Evolutionary conservation across 2,329 filamentous ascomycete genomes (phyloP).

Genomic region (Monosporascus sp.): DNA sequence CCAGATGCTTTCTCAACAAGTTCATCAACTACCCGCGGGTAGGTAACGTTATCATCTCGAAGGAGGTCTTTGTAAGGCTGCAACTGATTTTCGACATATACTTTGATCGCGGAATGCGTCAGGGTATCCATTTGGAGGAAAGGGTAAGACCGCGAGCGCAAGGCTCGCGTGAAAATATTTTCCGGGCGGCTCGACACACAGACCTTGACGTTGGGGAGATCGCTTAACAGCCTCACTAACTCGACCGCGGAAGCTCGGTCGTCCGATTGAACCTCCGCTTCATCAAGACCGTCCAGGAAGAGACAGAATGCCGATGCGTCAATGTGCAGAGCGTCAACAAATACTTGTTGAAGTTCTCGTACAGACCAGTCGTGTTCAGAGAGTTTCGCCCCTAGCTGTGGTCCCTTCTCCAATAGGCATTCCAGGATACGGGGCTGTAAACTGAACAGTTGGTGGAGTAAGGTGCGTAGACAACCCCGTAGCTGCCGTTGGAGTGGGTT

Average conservation of each 20-base stretch:
- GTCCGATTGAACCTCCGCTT: slow-evolving; percentile 2
- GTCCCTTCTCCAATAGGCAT: neutral
- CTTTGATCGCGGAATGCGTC: neutral
- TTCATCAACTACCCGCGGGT: neutral
- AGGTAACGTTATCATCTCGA: neutral
- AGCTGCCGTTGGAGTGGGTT: slow-evolving; percentile 5
- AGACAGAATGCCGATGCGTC: slow-evolving; percentile 2
- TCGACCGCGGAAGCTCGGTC: neutral
- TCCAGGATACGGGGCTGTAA: neutral
- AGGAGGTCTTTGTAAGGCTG: neutral
- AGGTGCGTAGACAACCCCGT: slow-evolving; percentile 7
- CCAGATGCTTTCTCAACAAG: neutral
- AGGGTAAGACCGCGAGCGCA: neutral
- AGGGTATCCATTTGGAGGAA: slow-evolving; percentile 3
- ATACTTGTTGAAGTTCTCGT: slow-evolving; percentile 2
- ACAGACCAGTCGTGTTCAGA: slow-evolving; percentile 12
- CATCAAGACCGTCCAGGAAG: slow-evolving; percentile 12
- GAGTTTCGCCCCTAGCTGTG: slow-evolving; percentile 1
- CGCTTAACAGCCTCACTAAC: slow-evolving; percentile 2
- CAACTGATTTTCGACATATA: neutral
- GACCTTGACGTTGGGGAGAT: slow-evolving; percentile 5
- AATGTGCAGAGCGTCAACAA: neutral
- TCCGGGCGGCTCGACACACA: slow-evolving; percentile 9
- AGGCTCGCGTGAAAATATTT: neutral
- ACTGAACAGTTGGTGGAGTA: slow-evolving; percentile 7